These are phyloP conservation scores for Septoria petroselini DNA, from an alignment of 2,329 filamentous ascomycete genomes.

Conservation along the genomic window DNA sequence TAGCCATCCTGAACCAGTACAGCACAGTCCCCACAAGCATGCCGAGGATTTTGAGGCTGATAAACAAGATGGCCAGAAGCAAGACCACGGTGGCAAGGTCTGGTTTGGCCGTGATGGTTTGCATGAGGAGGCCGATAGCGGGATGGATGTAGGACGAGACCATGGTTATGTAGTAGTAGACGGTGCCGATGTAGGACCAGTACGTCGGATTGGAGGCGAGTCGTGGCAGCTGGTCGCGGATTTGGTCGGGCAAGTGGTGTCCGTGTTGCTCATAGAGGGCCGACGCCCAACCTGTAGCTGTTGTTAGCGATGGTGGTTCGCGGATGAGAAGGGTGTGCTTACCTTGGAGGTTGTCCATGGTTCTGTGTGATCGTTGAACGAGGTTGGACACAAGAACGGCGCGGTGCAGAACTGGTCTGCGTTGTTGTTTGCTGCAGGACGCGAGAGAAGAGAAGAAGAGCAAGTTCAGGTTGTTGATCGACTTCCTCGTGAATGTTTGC, in stretches of 20 bases:
- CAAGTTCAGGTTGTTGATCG: no score
- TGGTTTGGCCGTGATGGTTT: constrained; percentile 36
- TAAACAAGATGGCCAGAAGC: constrained; percentile 59
- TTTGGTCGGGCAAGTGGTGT: constrained; percentile 10
- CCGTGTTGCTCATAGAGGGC: constrained; percentile 29
- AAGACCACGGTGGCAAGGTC: constrained; percentile 54
- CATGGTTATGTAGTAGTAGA: constrained; percentile 27
- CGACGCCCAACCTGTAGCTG: constrained; percentile 33
- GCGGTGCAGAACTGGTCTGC: no score
- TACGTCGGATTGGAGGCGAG: constrained; percentile 11
- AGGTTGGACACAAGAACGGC: no score
- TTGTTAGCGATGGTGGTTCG: neutral
- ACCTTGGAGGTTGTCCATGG: constrained; percentile 36
- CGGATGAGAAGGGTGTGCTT: constrained; percentile 4
- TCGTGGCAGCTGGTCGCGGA: constrained; percentile 4
- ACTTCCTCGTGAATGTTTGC: no score
- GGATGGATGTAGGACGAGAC: constrained; percentile 31
- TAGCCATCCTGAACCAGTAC: constrained; percentile 69
- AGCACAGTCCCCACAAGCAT: constrained; percentile 69
- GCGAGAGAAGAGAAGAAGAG: no score
- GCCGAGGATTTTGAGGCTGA: constrained; percentile 63
- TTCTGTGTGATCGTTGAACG: no score
- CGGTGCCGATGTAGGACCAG: constrained; percentile 14
- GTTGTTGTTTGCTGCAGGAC: neutral
- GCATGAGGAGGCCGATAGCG: constrained; percentile 30